Conservation (phyloP, 192 early-diverging fungal genomes). For the Polychytrium aggregatum region DNA sequence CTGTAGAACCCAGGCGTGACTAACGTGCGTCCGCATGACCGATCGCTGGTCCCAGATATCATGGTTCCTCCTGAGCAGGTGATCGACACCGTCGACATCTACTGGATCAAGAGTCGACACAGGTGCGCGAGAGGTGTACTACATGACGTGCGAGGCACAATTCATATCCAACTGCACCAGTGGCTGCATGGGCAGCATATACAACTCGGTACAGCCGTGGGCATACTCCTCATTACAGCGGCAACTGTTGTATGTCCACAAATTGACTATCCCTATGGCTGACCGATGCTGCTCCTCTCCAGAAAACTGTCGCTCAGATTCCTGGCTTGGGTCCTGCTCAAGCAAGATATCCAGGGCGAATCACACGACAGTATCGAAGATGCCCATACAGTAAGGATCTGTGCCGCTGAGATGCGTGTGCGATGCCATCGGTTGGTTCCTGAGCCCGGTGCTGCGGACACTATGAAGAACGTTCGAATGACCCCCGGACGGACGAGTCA, state of each 20-base stretch:
- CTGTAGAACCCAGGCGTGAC: not conserved
- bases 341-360: conserved; percentile 74
- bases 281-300: too few relatives aligned
- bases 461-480: conserved; percentile 4
- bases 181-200: not conserved
- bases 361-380: conserved; percentile 93
- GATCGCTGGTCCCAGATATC: too few relatives aligned
- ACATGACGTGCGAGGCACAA: too few relatives aligned
- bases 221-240: too few relatives aligned
- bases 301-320: conserved; percentile 85
- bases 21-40: not conserved
- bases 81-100: conserved; percentile 92
- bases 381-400: conserved; percentile 60
- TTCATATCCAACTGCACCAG: not conserved
- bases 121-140: conserved; percentile 25
- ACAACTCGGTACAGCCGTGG: conserved; percentile 13
- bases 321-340: conserved; percentile 77
- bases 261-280: too few relatives aligned
- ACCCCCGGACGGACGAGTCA: too few relatives aligned
- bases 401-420: not conserved
- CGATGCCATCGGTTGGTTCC: not conserved
- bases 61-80: conserved; percentile 73
- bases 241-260: too few relatives aligned
- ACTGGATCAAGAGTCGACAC: conserved; percentile 67
- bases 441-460: not conserved